Evolutionary conservation across 129 eudicot genomes (phyloP).

Genomic region (Gnaphalium uliginosum): DNA sequence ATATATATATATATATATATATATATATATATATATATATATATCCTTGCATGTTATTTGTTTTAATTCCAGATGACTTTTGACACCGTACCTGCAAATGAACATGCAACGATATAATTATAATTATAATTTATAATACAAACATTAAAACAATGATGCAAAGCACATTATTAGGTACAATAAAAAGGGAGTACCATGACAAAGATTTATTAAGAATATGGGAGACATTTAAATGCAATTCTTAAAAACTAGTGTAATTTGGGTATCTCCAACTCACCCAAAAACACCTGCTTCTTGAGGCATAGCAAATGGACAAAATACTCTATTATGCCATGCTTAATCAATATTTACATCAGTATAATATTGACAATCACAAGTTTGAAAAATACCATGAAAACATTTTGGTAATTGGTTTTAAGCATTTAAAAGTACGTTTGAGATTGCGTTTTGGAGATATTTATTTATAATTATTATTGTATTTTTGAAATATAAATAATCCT

Average conservation of each 20-base stretch:
- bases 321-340: not conserved
- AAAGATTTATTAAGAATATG: not conserved
- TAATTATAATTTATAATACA: not conserved
- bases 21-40: no score
- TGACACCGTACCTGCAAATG: not conserved
- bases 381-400: no score
- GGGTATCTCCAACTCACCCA: not conserved
- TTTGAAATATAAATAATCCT: no score
- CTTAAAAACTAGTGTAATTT: not conserved
- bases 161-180: not conserved
- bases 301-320: not conserved
- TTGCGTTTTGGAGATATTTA: no score
- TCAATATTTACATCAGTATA: no score
- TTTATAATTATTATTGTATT: no score
- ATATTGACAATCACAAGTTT: no score
- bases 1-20: no score
- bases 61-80: not conserved
- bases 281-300: not conserved
- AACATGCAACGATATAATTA: conserved; percentile 3
- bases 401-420: no score
- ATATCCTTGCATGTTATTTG: no score
- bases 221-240: not conserved
- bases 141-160: not conserved
- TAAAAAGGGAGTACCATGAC: not conserved
- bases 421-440: no score